A percentile compares a stretch with the other conserved stretches of the same genome.
phyloP scores from a whole-genome alignment of 169 alveolate species.

The Plasmodium fragile region DNA sequence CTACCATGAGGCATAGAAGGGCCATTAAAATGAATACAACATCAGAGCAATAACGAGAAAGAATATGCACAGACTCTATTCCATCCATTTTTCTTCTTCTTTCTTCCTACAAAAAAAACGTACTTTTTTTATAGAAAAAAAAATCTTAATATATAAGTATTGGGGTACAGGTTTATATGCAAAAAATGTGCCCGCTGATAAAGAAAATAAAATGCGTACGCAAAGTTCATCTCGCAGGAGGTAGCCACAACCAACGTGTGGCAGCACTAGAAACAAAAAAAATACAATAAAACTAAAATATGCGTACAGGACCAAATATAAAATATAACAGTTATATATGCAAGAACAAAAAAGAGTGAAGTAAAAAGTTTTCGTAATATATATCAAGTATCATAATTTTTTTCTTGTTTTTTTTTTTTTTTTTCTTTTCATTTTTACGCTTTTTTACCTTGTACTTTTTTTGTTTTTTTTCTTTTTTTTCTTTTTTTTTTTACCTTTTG shows the following conservation, averaged over 20 bases:
- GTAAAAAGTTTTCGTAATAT: not conserved
- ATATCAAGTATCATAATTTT: not conserved
- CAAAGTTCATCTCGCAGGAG: not conserved
- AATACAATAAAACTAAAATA: not conserved
- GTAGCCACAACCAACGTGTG: slow-evolving; percentile 11
- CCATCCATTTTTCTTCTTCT: not conserved
- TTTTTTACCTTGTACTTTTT: not conserved
- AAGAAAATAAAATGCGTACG: not conserved
- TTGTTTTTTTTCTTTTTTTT: slow-evolving; percentile 3
- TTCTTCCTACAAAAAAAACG: not conserved
- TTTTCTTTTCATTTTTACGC: not conserved
- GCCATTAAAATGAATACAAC: not conserved
- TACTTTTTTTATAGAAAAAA: not conserved
- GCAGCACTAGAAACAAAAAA: not conserved
- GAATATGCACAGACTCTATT: slow-evolving; percentile 6
- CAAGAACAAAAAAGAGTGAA: not conserved
- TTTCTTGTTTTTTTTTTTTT: too few relatives aligned
- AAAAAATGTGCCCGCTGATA: not conserved
- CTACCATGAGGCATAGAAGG: not conserved
- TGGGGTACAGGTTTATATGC: not conserved
- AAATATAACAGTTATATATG: not conserved
- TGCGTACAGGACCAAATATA: not conserved
- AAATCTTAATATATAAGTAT: not conserved
- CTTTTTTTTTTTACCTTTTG: slow-evolving; percentile 11
- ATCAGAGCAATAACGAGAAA: not conserved